Evolutionary conservation across 148 eudicot genomes (phyloP).

Genomic region (Vaccinium macrocarpon): DNA sequence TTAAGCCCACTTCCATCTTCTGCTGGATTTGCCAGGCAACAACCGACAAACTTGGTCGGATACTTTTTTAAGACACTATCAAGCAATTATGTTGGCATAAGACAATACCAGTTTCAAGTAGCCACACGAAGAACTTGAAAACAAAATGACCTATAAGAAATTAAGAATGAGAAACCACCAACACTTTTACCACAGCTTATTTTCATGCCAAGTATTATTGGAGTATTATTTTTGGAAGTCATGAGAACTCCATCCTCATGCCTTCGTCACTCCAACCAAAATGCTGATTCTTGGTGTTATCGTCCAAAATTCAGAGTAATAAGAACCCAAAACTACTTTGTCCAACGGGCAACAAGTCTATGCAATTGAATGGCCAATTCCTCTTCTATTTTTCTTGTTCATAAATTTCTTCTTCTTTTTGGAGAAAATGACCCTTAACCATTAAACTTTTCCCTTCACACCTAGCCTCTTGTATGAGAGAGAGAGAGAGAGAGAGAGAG

Average conservation of each 20-base stretch:
- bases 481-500: neutral
- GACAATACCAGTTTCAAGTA: neutral
- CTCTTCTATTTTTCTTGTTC: neutral
- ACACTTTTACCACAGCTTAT: neutral
- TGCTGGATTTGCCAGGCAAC: conserved; percentile 95
- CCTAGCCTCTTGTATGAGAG: neutral
- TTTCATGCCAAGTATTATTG: neutral
- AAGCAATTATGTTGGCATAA: conserved; percentile 13
- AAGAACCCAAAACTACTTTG: neutral
- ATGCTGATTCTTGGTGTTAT: neutral
- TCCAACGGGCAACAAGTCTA: neutral
- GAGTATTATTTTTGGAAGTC: neutral
- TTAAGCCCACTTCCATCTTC: conserved; percentile 79
- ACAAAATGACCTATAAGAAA: neutral
- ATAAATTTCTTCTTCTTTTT: neutral
- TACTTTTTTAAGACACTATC: conserved; percentile 69
- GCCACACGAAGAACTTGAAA: neutral
- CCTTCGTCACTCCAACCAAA: neutral
- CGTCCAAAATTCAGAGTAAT: neutral
- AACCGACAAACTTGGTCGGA: conserved; percentile 82
- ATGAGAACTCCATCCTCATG: neutral
- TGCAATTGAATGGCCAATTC: neutral
- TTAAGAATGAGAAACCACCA: neutral
- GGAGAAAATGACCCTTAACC: neutral
- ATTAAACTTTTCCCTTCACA: neutral